A percentile compares a stretch with the other conserved stretches of the same genome.
These are phyloP conservation scores for Komagataella pastoris DNA, from an alignment of 805 yeast genomes.

Conservation along the genomic window DNA sequence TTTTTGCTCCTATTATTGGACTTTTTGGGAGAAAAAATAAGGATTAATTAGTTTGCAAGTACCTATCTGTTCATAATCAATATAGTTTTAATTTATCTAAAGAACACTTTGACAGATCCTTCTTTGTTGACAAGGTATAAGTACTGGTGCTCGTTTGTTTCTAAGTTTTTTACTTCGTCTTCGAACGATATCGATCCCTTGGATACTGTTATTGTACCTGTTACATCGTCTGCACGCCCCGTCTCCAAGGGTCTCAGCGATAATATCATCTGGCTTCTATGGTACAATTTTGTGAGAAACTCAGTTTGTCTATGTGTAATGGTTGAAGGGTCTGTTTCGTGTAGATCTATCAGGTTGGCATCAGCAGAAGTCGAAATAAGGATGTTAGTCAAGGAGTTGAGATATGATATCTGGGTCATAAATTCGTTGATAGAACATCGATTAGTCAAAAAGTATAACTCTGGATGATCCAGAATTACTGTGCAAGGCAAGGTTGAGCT, in stretches of 20 bases:
- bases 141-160: conserved; percentile 47
- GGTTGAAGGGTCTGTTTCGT: conserved; percentile 9
- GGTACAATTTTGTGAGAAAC: conserved; percentile 31
- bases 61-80: neutral
- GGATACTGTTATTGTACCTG: conserved; percentile 54
- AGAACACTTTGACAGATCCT: conserved; percentile 28
- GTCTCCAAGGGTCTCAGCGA: conserved; percentile 56
- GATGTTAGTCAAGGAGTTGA: neutral
- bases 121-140: conserved; percentile 48
- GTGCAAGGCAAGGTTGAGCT: neutral
- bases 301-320: conserved; percentile 22
- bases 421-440: neutral
- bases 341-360: neutral
- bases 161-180: conserved; percentile 3
- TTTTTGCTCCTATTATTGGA: conserved; percentile 8
- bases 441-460: neutral
- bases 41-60: neutral
- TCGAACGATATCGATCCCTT: conserved; percentile 35
- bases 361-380: neutral
- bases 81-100: conserved; percentile 16
- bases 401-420: neutral
- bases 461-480: neutral
- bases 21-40: neutral
- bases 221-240: conserved; percentile 72
- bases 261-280: conserved; percentile 38